Conservation (phyloP, 352 stramenopile species). For the Pythium biforme region DNA sequence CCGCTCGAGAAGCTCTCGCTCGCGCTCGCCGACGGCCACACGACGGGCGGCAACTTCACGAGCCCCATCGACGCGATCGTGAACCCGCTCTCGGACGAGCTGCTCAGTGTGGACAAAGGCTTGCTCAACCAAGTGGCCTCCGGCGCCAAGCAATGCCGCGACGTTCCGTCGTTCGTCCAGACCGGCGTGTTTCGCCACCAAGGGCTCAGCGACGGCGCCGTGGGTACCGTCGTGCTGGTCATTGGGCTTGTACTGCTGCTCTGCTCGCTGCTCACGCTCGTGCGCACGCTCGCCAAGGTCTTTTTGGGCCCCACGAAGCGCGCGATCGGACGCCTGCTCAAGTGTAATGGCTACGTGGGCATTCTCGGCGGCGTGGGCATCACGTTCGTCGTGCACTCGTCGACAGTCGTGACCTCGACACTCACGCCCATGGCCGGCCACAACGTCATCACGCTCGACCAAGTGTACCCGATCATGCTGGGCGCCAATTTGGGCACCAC, state of each 20-base stretch:
- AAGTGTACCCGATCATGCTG: conserved; percentile 89
- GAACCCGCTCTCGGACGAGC: conserved; percentile 14
- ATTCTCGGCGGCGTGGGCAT: conserved; percentile 83
- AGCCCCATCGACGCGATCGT: conserved; percentile 27
- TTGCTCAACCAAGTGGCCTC: conserved; percentile 26
- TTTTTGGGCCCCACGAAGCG: conserved; percentile 82
- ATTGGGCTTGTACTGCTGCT: conserved; percentile 53
- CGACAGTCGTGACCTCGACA: conserved; percentile 89
- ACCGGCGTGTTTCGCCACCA: conserved; percentile 35
- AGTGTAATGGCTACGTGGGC: conserved; percentile 89
- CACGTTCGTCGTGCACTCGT: conserved; percentile 90
- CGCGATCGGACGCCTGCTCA: conserved; percentile 84
- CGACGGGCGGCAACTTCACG: conserved; percentile 18
- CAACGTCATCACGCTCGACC: conserved; percentile 84
- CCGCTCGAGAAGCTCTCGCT: conserved; percentile 36
- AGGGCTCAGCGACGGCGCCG: conserved; percentile 37
- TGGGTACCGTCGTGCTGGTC: conserved; percentile 43
- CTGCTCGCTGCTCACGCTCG: conserved; percentile 42
- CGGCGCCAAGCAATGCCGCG: conserved; percentile 30
- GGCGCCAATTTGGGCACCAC: conserved; percentile 93
- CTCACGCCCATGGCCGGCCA: conserved; percentile 88
- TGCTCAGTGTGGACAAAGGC: conserved; percentile 21
- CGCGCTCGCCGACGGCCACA: conserved; percentile 29
- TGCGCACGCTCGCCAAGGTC: conserved; percentile 57
- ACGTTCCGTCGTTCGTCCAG: conserved; percentile 35